Evolutionary conservation across 306 rosid species (phyloP), one percentile per base, ranked within the genome.

Genomic region (Trifolium dubium): DNA sequence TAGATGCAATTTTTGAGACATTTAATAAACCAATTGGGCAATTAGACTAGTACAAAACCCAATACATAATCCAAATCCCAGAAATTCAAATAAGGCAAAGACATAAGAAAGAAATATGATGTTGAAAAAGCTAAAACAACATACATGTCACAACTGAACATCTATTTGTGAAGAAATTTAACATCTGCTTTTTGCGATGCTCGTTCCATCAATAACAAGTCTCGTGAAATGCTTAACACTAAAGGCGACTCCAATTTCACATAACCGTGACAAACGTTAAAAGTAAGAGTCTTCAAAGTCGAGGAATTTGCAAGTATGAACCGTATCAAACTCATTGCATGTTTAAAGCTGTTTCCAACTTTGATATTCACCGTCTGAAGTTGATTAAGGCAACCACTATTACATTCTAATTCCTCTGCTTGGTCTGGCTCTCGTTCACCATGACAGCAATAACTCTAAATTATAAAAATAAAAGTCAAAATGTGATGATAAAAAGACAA

Each of bases 251-350:
- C 63, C 8, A 31, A 43, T 29, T 30, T 1, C 9, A 10, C 6
- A 10, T 4, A 4, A 35, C 6, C 29, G 40, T 14, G 8, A 7
- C 1, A 11, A 43, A 43, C 2, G 1, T 9, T 7, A 71, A 69
- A 40, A 4, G 68, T 62, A 6, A 80, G 77, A 35, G 19, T 31
- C 62, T 75, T 37, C 8, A 75, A 28, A 1, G 67, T 53, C 4
- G 77, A 10, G 32, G 73, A 69, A 35, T 31, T 70, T 32, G 69
- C 63, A 8, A 80, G 77, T 7, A 75, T 10, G 49, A 53, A 69
- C 46, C 54, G 10, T 32, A 23, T 32, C 40, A 80, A 32, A 6
- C 6, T 11, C 28, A 80, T 3, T 50, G 29, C 68, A 41, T 1
- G 1, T 14, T 61, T 14, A 31, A 12, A 6, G 9, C 9, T 4